Percentiles rank a stretch among this genome's conserved stretches.
Evolutionary conservation across 148 eudicot species (phyloP).

Genomic region (Chenopodium berlandieri): DNA sequence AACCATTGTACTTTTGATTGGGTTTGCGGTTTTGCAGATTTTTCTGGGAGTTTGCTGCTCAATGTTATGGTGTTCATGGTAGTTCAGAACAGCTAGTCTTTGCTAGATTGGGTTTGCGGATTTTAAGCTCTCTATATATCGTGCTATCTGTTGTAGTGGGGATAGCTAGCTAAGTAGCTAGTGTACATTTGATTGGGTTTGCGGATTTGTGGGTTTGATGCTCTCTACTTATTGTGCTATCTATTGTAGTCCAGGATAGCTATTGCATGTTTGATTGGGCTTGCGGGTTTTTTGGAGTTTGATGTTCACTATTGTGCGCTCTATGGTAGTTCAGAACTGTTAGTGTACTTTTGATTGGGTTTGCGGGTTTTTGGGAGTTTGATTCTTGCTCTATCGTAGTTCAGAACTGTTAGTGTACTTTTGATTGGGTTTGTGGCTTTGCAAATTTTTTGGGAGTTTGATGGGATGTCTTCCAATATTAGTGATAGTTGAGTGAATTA

Average conservation of each 20-base stretch:
- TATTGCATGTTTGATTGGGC: not conserved
- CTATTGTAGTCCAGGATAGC: not conserved
- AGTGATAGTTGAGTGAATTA: conserved; percentile 7
- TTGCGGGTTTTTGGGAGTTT: not conserved
- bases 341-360: too few species aligned
- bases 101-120: too few species aligned
- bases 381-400: not conserved
- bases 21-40: not conserved
- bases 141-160: not conserved
- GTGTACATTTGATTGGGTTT: not conserved
- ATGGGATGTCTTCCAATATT: not conserved
- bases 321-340: too few species aligned
- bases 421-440: not conserved
- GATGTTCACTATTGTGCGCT: not conserved
- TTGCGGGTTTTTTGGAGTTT: not conserved
- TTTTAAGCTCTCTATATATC: not conserved
- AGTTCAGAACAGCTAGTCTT: not conserved
- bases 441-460: not conserved
- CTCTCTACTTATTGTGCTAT: not conserved
- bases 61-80: not conserved
- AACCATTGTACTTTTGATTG: not conserved
- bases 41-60: not conserved
- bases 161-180: too few species aligned
- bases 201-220: not conserved
- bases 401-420: too few species aligned